phyloP scores from a whole-genome alignment of 768 basidiomycete species.

The Cubamyces sp. region DNA sequence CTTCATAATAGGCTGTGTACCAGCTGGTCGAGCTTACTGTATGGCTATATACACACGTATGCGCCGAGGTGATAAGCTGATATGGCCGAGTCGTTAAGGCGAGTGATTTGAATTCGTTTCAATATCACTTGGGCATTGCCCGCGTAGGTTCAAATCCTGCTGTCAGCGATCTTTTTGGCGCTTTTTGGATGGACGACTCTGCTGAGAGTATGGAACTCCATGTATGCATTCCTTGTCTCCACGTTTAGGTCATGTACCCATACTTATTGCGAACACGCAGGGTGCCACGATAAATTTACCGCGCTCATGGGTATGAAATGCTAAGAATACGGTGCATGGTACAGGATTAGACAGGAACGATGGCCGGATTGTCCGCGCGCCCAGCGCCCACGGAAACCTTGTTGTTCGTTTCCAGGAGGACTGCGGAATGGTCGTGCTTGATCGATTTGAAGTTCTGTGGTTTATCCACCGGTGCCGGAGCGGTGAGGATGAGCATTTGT shows the following conservation, averaged over 20 bases:
- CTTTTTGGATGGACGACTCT: neutral
- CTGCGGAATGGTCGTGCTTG: slow-evolving; percentile 15
- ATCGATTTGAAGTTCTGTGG: neutral
- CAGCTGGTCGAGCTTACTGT: too few species aligned
- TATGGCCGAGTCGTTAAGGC: slow-evolving; percentile 94
- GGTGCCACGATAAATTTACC: neutral
- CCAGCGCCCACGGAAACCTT: neutral
- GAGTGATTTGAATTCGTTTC: slow-evolving; percentile 77
- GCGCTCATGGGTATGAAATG: neutral
- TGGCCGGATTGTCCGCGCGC: neutral
- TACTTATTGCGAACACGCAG: too few species aligned
- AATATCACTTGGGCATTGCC: slow-evolving; percentile 83
- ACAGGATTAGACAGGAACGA: neutral
- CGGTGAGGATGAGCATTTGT: slow-evolving; percentile 1
- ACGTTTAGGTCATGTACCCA: too few species aligned
- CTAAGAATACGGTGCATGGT: slow-evolving; percentile 6
- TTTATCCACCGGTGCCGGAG: slow-evolving; percentile 4
- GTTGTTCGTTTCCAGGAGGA: slow-evolving; percentile 16
- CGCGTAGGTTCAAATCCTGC: slow-evolving; percentile 93
- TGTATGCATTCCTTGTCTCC: too few species aligned
- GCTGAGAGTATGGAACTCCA: neutral
- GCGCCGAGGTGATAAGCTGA: slow-evolving; percentile 39
- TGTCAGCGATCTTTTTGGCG: slow-evolving; percentile 63
- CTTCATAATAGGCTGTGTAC: too few species aligned
- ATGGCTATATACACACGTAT: too few species aligned